Conservation (phyloP, 371 early-diverging fungal species). For the Fennellomyces sp. region DNA sequence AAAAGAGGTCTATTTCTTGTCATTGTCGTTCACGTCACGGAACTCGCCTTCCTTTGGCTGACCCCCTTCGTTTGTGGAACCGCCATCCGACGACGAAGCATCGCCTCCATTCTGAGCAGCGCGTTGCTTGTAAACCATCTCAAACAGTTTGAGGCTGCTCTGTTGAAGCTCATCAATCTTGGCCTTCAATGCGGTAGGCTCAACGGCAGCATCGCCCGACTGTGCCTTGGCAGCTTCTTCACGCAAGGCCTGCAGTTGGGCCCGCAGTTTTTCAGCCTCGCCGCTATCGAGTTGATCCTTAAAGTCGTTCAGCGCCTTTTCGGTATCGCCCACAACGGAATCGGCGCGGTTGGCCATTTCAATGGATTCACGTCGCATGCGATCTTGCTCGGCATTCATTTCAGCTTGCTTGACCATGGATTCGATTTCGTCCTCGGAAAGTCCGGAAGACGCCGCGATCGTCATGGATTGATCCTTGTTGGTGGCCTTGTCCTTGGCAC, state of each 20-base stretch:
- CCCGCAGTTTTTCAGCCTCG: slow-evolving; percentile 75
- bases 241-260: slow-evolving; percentile 72
- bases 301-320: slow-evolving; percentile 88
- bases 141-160: slow-evolving; percentile 85
- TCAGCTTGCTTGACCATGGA: slow-evolving; percentile 90
- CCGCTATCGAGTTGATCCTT: slow-evolving; percentile 84
- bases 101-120: slow-evolving; percentile 15
- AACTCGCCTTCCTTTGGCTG: slow-evolving; percentile 36
- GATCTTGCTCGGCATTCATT: slow-evolving; percentile 82
- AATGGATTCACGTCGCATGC: slow-evolving; percentile 81
- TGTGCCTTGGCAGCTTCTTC: slow-evolving; percentile 66
- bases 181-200: slow-evolving; percentile 67
- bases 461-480: slow-evolving; percentile 90
- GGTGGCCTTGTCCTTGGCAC: slow-evolving; percentile 93
- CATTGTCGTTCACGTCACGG: slow-evolving; percentile 24
- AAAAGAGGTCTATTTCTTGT: slow-evolving; percentile 23
- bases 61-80: too few species aligned
- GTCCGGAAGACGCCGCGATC: slow-evolving; percentile 91
- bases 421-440: slow-evolving; percentile 89
- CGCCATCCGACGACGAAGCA: too few species aligned
- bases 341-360: slow-evolving; percentile 91
- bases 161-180: slow-evolving; percentile 78
- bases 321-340: slow-evolving; percentile 82
- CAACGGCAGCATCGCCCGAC: slow-evolving; percentile 56
- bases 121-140: slow-evolving; percentile 85